Evolutionary conservation across 768 basidiomycete genomes (phyloP).

Genomic region (Sistotremastrum suecicum): DNA sequence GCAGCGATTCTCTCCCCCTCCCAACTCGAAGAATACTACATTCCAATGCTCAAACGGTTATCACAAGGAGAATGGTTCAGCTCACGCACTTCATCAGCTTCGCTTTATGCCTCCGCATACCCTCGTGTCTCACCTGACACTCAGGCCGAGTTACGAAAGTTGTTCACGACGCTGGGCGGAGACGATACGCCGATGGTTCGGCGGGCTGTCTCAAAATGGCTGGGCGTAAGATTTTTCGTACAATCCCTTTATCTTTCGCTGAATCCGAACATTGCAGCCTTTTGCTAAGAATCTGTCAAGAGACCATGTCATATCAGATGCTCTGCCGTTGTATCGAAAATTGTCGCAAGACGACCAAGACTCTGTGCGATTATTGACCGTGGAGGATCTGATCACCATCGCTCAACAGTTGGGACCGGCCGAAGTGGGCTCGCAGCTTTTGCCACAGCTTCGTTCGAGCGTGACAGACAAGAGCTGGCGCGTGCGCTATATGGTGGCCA

Average conservation of each 20-base stretch:
- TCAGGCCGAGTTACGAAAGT: constrained; percentile 81
- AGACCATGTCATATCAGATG: constrained; percentile 71
- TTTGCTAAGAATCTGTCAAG: constrained; percentile 69
- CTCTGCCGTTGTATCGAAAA: constrained; percentile 83
- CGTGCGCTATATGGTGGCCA: constrained; percentile 97
- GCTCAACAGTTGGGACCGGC: constrained; percentile 69
- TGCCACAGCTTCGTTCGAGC: constrained; percentile 77
- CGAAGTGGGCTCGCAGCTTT: constrained; percentile 84
- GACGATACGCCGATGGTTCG: constrained; percentile 99
- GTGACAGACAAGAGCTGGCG: constrained; percentile 97
- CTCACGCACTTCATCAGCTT: constrained; percentile 88
- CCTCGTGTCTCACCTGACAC: constrained; percentile 53
- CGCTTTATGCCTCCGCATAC: constrained; percentile 86
- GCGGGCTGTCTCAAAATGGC: constrained; percentile 89
- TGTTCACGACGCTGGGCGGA: constrained; percentile 65
- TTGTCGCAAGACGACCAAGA: constrained; percentile 96
- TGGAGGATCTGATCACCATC: constrained; percentile 90
- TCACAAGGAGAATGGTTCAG: constrained; percentile 98
- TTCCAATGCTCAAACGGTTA: constrained; percentile 81
- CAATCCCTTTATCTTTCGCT: constrained; percentile 10
- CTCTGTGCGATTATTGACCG: constrained; percentile 88
- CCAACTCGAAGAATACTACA: constrained; percentile 81
- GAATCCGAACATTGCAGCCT: constrained; percentile 30
- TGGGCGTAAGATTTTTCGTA: constrained; percentile 54
- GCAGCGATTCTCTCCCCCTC: constrained; percentile 58